These are phyloP conservation scores for Petunia hybrid DNA, from an alignment of 305 asterid genomes.

Conservation along the genomic window DNA sequence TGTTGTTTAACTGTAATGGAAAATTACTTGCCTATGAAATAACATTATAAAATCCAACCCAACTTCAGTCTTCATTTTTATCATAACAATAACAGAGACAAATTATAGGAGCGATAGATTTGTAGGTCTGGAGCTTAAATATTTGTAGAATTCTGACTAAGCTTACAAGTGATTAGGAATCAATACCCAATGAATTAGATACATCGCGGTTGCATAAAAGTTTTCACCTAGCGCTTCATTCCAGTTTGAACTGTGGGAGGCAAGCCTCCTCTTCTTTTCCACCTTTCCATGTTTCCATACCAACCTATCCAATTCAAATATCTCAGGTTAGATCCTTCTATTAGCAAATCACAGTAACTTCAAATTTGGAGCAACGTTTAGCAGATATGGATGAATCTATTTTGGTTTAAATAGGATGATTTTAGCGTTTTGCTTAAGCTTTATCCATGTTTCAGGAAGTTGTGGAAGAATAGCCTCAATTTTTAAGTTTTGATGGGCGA, in stretches of 20 bases:
- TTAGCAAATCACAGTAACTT: not conserved
- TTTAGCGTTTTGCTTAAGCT: no score
- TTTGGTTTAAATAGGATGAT: no score
- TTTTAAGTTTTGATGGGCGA: no score
- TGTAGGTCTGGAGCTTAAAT: not conserved
- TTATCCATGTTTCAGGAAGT: no score
- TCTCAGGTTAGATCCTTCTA: not conserved
- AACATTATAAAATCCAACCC: not conserved
- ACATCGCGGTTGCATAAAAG: not conserved
- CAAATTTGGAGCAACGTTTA: not conserved
- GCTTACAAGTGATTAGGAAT: no score
- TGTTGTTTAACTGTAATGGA: not conserved
- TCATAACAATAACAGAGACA: not conserved
- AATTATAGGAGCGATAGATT: not conserved
- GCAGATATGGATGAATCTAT: not conserved
- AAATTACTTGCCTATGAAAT: not conserved
- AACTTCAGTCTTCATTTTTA: not conserved
- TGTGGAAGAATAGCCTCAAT: no score
- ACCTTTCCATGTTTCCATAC: conserved; percentile 58
- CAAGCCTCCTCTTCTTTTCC: conserved; percentile 37
- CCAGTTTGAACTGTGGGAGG: conserved; percentile 49
- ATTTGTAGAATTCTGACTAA: no score
- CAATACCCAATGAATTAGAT: no score
- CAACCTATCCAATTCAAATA: conserved; percentile 43
- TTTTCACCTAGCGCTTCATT: conserved; percentile 40